Conservation (phyloP, 108 stramenopile genomes). For the Parietichytrium sp. region DNA sequence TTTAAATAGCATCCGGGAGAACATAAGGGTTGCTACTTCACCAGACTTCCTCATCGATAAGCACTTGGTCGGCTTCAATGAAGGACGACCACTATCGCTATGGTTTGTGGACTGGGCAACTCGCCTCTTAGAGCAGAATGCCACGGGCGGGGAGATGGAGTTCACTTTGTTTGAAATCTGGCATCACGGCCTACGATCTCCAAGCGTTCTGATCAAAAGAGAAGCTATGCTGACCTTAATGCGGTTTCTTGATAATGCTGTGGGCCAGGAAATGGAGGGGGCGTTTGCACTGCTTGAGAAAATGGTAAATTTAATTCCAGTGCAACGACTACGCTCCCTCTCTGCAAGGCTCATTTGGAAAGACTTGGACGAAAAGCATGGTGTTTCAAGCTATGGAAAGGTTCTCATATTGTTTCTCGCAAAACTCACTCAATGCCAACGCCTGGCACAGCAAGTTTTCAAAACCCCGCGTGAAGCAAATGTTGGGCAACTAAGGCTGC, state of each 20-base stretch:
- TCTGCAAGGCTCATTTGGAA: neutral
- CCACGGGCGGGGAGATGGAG: neutral
- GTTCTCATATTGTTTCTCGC: neutral
- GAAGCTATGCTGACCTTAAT: neutral
- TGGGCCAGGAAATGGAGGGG: neutral
- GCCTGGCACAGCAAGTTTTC: too few relatives aligned
- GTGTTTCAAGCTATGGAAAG: neutral
- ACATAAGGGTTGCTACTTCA: neutral
- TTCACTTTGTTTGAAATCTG: neutral
- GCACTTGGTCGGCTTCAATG: neutral
- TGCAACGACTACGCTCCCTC: neutral
- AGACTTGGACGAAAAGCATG: neutral
- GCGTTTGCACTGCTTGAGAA: neutral
- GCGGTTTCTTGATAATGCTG: neutral
- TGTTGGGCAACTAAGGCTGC: neutral
- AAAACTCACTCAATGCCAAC: neutral
- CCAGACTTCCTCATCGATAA: neutral
- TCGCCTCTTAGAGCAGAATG: neutral
- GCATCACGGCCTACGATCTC: neutral
- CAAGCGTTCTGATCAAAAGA: neutral
- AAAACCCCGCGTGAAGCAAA: too few relatives aligned
- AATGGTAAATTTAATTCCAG: neutral
- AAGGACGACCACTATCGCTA: neutral
- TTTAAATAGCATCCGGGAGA: neutral
- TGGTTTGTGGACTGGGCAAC: slow-evolving; percentile 38